phyloP scores from a whole-genome alignment of 169 alveolate species.

The Plasmodium cynomolgi region DNA sequence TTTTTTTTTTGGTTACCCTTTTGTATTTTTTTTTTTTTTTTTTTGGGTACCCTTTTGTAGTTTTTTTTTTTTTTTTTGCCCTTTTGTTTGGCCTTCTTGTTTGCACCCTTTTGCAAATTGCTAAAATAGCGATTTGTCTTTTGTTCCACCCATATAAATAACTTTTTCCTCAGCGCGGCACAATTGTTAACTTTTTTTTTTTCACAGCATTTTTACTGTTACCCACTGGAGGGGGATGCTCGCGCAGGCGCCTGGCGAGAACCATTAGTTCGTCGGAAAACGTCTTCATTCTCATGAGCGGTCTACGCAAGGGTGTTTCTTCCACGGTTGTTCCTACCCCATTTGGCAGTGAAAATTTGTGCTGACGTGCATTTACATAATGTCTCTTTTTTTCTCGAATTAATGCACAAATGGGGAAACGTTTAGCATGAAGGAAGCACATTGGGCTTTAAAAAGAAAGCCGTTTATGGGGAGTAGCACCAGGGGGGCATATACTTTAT shows the following conservation, averaged over 20 bases:
- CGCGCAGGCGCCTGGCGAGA: not conserved
- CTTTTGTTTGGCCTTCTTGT: not conserved
- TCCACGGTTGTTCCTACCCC: not conserved
- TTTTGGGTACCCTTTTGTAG: not conserved
- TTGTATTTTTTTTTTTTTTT: no score
- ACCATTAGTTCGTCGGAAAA: not conserved
- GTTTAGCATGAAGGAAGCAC: not conserved
- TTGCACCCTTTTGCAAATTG: not conserved
- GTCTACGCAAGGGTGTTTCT: not conserved
- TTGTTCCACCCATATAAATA: not conserved
- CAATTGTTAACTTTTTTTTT: not conserved
- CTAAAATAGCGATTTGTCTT: constrained; percentile 5
- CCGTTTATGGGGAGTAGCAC: not conserved
- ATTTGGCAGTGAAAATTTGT: not conserved
- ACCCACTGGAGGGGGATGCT: not conserved
- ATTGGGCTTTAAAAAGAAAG: not conserved
- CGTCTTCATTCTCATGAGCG: not conserved
- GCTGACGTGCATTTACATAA: not conserved
- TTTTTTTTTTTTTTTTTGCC: not conserved
- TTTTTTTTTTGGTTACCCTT: not conserved
- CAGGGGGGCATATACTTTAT: not conserved
- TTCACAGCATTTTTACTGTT: not conserved
- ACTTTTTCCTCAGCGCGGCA: not conserved
- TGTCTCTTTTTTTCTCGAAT: constrained; percentile 24
- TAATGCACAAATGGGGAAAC: not conserved